Conservation (phyloP, 2,329 filamentous ascomycete species). For the Fusarium lyarnte region DNA sequence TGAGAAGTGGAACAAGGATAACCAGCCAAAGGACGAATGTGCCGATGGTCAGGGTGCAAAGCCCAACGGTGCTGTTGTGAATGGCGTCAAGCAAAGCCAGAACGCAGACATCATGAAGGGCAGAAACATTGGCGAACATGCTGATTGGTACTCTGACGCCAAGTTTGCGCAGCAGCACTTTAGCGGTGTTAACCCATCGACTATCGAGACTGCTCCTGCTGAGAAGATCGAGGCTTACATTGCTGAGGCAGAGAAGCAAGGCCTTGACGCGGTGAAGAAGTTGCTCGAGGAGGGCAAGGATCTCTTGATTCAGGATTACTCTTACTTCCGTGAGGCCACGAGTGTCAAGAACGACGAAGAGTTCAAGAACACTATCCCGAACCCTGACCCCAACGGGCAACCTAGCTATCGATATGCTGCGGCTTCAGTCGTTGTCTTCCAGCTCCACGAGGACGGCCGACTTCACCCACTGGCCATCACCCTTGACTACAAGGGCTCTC, state of each 20-base stretch:
- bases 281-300: constrained; percentile 10
- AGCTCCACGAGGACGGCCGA: constrained; percentile 19
- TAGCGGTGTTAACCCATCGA: constrained; percentile 18
- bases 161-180: constrained; percentile 27
- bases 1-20: constrained; percentile 5
- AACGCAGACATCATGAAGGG: constrained; percentile 27
- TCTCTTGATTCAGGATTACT: constrained; percentile 30
- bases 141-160: constrained; percentile 31
- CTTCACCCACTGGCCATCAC: constrained; percentile 32
- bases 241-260: constrained; percentile 18
- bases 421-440: constrained; percentile 22
- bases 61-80: not conserved
- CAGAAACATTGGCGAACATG: constrained; percentile 15
- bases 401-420: constrained; percentile 9
- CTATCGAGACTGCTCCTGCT: not conserved
- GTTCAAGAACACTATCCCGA: constrained; percentile 3
- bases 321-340: constrained; percentile 24
- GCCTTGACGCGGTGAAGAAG: constrained; percentile 11
- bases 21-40: not conserved
- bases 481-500: constrained; percentile 16
- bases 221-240: constrained; percentile 16
- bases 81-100: not conserved
- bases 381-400: not conserved
- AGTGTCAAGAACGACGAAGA: constrained; percentile 4
- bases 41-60: not conserved